Conservation (phyloP, 495 filamentous ascomycete species). For the Penicillium verhagenii region DNA sequence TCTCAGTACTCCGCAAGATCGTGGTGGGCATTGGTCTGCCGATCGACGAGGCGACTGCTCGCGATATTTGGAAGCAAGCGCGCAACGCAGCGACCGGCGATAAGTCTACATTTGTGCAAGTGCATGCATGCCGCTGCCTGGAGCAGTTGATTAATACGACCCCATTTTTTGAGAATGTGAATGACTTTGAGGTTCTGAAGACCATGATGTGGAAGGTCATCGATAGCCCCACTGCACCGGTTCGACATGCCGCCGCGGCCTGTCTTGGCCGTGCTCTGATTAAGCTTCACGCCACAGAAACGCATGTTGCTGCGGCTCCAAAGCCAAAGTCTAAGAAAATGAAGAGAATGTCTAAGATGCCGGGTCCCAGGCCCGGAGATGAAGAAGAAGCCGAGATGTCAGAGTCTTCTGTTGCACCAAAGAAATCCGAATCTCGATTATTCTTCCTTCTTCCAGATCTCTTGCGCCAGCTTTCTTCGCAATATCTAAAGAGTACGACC, state of each 20-base stretch:
- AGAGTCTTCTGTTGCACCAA: conserved; percentile 65
- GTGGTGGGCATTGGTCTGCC: conserved; percentile 67
- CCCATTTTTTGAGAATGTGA: conserved; percentile 80
- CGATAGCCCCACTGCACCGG: conserved; percentile 69
- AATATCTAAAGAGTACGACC: conserved; percentile 79
- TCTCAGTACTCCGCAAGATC: conserved; percentile 74
- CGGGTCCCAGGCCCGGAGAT: conserved; percentile 62
- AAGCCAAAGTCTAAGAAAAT: conserved; percentile 71
- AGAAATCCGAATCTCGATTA: conserved; percentile 66
- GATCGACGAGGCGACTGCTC: conserved; percentile 78
- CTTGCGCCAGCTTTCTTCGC: conserved; percentile 73
- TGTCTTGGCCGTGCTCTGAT: conserved; percentile 77
- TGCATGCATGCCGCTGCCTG: conserved; percentile 76
- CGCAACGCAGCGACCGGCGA: conserved; percentile 74
- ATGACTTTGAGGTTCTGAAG: conserved; percentile 85
- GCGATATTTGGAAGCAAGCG: conserved; percentile 92
- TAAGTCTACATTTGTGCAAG: conserved; percentile 79
- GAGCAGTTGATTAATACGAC: conserved; percentile 70
- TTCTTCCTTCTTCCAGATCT: conserved; percentile 76
- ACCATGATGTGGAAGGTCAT: conserved; percentile 78
- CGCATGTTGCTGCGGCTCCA: conserved; percentile 52
- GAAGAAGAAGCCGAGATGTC: conserved; percentile 73
- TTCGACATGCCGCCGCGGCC: conserved; percentile 84
- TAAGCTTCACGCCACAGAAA: conserved; percentile 70
- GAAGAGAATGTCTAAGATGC: conserved; percentile 70